phyloP scores from a whole-genome alignment of 2,329 filamentous ascomycete genomes.

The Aureobasidium sp. region DNA sequence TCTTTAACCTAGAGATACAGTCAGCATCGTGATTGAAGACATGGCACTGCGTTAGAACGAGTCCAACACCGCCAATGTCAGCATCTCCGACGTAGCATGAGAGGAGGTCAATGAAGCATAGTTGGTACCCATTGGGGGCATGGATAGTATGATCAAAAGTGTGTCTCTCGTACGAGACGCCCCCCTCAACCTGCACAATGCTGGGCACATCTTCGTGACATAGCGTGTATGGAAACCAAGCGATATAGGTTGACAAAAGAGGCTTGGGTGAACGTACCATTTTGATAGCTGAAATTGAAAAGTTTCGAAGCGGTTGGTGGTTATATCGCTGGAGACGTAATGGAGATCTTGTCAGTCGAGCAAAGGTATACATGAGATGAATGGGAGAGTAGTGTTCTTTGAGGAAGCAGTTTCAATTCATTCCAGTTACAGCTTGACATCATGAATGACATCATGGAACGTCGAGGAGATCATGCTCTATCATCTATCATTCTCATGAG shows the following conservation, averaged over 20 bases:
- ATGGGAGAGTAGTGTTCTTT: not conserved
- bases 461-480: not conserved
- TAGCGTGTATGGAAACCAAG: not conserved
- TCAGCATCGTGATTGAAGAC: not conserved
- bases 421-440: not conserved
- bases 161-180: not conserved
- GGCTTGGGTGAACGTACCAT: slow-evolving; percentile 27
- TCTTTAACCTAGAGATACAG: slow-evolving; percentile 35
- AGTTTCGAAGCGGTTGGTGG: not conserved
- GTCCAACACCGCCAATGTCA: not conserved
- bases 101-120: not conserved
- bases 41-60: not conserved
- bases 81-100: not conserved
- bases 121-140: not conserved
- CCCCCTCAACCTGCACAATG: not conserved
- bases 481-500: not conserved
- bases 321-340: not conserved
- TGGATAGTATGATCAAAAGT: not conserved
- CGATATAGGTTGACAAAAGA: not conserved
- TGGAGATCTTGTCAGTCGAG: not conserved
- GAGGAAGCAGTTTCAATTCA: not conserved
- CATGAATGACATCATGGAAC: not conserved
- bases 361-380: not conserved
- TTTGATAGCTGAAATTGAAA: slow-evolving; percentile 20
- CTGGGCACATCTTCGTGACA: not conserved